phyloP scores from a whole-genome alignment of 1,139 yeast genomes.

The Williopsis jadinii region DNA sequence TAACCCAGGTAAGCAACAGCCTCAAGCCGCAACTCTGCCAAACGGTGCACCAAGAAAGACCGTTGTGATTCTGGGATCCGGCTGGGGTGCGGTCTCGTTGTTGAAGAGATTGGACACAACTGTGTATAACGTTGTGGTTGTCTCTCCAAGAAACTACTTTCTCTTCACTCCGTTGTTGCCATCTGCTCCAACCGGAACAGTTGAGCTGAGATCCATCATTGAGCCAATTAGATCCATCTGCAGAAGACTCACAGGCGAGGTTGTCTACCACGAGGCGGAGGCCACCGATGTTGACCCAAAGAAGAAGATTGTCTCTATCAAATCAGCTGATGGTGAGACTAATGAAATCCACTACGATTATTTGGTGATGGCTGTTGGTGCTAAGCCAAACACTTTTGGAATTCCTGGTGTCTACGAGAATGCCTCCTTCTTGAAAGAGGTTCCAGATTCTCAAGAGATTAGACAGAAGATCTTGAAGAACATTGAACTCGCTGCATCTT shows the following conservation, averaged over 20 bases:
- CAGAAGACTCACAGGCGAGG: slow-evolving; percentile 70
- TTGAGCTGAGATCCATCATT: slow-evolving; percentile 83
- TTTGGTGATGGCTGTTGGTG: slow-evolving; percentile 86
- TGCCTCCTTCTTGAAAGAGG: slow-evolving; percentile 81
- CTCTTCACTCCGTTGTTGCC: slow-evolving; percentile 91
- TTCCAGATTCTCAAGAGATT: slow-evolving; percentile 73
- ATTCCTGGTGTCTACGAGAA: slow-evolving; percentile 89
- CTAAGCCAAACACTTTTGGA: slow-evolving; percentile 87
- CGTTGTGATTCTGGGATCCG: slow-evolving; percentile 83
- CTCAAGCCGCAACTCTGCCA: slow-evolving; percentile 51
- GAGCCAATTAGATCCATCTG: slow-evolving; percentile 78
- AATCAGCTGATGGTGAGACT: slow-evolving; percentile 34
- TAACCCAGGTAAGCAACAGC: slow-evolving; percentile 51
- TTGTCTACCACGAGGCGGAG: slow-evolving; percentile 84
- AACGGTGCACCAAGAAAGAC: slow-evolving; percentile 80
- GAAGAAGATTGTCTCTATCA: slow-evolving; percentile 53
- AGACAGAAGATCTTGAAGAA: slow-evolving; percentile 72
- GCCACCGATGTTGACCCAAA: slow-evolving; percentile 77
- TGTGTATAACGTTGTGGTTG: slow-evolving; percentile 78
- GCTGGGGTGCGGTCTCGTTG: slow-evolving; percentile 87
- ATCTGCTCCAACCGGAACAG: slow-evolving; percentile 89
- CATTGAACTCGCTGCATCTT: slow-evolving; percentile 75
- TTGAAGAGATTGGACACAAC: slow-evolving; percentile 82
- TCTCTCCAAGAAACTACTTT: slow-evolving; percentile 93
- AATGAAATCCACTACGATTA: slow-evolving; percentile 62